Conservation (phyloP, 2,329 filamentous ascomycete genomes). For the Aureobasidium lini region DNA sequence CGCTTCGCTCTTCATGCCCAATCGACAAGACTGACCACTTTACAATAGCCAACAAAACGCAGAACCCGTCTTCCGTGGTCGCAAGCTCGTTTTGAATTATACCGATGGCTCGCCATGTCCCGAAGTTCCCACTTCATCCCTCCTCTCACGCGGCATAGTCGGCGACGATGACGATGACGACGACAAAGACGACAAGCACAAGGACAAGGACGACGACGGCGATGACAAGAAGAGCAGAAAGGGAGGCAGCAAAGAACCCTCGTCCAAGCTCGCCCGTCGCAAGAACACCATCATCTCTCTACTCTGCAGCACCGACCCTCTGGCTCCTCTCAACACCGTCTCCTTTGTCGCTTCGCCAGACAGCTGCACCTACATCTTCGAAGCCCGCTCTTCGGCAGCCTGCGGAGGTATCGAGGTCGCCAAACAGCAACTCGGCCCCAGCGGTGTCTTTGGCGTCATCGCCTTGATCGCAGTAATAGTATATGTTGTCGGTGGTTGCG, state of each 20-base stretch:
- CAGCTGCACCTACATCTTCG: slow-evolving; percentile 93
- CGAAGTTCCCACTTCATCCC: slow-evolving; percentile 15
- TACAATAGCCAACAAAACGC: slow-evolving; percentile 46
- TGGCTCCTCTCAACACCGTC: slow-evolving; percentile 58
- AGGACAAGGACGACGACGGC: slow-evolving; percentile 24
- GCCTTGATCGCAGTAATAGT: slow-evolving; percentile 68
- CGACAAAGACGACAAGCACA: slow-evolving; percentile 24
- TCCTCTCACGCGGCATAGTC: slow-evolving; percentile 32
- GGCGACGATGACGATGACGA: slow-evolving; percentile 29
- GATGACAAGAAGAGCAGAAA: slow-evolving; percentile 20
- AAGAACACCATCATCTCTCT: slow-evolving; percentile 87
- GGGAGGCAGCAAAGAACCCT: slow-evolving; percentile 17
- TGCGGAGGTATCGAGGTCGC: slow-evolving; percentile 63
- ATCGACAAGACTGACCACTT: background rate
- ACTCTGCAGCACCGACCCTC: slow-evolving; percentile 78
- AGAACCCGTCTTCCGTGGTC: slow-evolving; percentile 52
- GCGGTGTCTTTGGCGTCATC: slow-evolving; percentile 82
- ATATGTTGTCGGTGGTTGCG: slow-evolving; percentile 85
- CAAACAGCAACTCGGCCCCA: slow-evolving; percentile 56
- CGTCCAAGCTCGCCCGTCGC: slow-evolving; percentile 54
- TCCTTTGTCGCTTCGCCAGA: slow-evolving; percentile 80
- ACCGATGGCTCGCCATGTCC: slow-evolving; percentile 44
- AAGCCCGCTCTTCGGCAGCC: slow-evolving; percentile 76
- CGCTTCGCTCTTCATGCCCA: no score
- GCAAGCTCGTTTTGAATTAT: slow-evolving; percentile 51